These are phyloP conservation scores for Trichoderma citrinoviride DNA, from an alignment of 2,329 filamentous ascomycete species.

Conservation along the genomic window DNA sequence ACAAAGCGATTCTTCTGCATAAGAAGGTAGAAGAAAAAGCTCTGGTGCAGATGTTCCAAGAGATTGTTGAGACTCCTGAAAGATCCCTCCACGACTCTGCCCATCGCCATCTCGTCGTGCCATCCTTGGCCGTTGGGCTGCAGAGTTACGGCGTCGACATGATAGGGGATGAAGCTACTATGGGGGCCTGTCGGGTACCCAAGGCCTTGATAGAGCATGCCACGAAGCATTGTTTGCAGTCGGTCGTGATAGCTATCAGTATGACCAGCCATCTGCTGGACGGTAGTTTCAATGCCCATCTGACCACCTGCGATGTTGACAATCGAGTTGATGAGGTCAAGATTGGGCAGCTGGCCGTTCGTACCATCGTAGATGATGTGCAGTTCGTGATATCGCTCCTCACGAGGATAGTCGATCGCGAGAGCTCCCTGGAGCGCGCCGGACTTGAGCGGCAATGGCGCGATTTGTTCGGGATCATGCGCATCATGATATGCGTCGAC, in stretches of 20 bases:
- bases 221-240: conserved; percentile 82
- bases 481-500: conserved; percentile 96
- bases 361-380: conserved; percentile 94
- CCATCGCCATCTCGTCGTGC: conserved; percentile 97
- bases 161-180: conserved; percentile 95
- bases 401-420: conserved; percentile 88
- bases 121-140: conserved; percentile 87
- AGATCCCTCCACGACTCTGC: conserved; percentile 82
- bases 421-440: conserved; percentile 90
- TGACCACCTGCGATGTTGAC: conserved; percentile 84
- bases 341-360: conserved; percentile 91
- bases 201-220: conserved; percentile 88
- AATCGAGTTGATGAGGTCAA: conserved; percentile 93
- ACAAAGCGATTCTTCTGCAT: conserved; percentile 92
- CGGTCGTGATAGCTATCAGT: conserved; percentile 75
- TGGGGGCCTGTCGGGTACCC: conserved; percentile 89
- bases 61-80: conserved; percentile 95
- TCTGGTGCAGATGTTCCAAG: conserved; percentile 94
- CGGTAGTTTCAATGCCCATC: conserved; percentile 79
- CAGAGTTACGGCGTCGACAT: conserved; percentile 92
- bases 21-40: conserved; percentile 97
- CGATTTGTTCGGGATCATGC: conserved; percentile 68
- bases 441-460: conserved; percentile 81
- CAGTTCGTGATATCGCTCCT: conserved; percentile 78
- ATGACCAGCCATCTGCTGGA: conserved; percentile 89